phyloP scores from a whole-genome alignment of 768 basidiomycete genomes.

The Lentinula detonsa region DNA sequence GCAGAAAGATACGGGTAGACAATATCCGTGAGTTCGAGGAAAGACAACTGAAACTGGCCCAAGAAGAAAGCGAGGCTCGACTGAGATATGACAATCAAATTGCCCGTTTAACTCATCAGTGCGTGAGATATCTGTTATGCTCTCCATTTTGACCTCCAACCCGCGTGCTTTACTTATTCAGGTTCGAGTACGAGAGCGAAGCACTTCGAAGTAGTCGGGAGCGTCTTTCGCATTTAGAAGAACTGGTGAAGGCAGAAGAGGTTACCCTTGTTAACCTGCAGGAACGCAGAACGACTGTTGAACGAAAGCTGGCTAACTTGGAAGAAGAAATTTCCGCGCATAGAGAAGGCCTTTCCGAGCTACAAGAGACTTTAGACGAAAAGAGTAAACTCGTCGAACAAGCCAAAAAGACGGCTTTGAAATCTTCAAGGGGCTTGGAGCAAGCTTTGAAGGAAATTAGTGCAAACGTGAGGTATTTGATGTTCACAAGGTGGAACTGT shows the following conservation, averaged over 20 bases:
- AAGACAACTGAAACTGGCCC: slow-evolving; percentile 80
- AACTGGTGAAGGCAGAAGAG: slow-evolving; percentile 46
- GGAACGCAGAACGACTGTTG: slow-evolving; percentile 45
- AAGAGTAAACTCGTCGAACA: slow-evolving; percentile 71
- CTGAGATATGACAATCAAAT: slow-evolving; percentile 83
- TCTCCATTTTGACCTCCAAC: neutral
- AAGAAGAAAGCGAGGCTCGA: slow-evolving; percentile 82
- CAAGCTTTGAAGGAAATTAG: slow-evolving; percentile 89
- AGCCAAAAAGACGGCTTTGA: slow-evolving; percentile 62
- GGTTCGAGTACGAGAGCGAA: slow-evolving; percentile 77
- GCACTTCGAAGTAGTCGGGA: slow-evolving; percentile 61
- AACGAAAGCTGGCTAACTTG: slow-evolving; percentile 54
- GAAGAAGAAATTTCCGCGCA: slow-evolving; percentile 51
- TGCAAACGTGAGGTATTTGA: slow-evolving; percentile 44
- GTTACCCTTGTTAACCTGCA: slow-evolving; percentile 47
- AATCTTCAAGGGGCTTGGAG: slow-evolving; percentile 74
- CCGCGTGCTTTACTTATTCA: slow-evolving; percentile 22
- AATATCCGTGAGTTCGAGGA: slow-evolving; percentile 94
- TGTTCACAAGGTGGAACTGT: slow-evolving; percentile 10
- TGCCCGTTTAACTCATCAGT: slow-evolving; percentile 83
- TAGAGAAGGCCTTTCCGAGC: slow-evolving; percentile 52
- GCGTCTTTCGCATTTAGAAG: slow-evolving; percentile 51
- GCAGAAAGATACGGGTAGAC: slow-evolving; percentile 66
- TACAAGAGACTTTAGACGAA: slow-evolving; percentile 66
- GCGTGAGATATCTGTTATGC: slow-evolving; percentile 18